Base-by-base conservation (phyloP, 352 stramenopile genomes). In the Elongisporangium senticosum region DNA sequence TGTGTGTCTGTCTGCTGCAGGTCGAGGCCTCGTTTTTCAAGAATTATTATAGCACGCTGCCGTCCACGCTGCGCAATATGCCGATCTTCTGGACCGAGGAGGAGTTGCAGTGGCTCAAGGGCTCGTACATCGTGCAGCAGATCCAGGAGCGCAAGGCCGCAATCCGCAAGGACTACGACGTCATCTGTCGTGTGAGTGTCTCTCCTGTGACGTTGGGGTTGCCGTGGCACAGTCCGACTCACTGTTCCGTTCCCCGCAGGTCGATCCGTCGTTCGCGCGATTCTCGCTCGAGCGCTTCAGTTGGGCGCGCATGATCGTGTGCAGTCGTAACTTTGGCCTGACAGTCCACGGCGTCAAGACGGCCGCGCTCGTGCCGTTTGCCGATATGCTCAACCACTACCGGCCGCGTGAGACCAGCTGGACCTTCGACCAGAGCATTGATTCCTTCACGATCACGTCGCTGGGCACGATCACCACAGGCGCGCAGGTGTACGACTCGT, bases 321-420 rank as follows among this genome's bases (percentile, higher is more conserved):
- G 97, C 65, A 98, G 84, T 53, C 80, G 97, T 0, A 99, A 99
- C 77, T 99, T 99, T 86, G 97, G 97, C 0, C 72, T 99, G 26
- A 92, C 97, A 11, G 96, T 99, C 58, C 87, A 99, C 68, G 96
- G 96, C 28, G 69, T 98, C 63, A 97, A 98, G 69, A 99, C 96
- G 14, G 96, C 91, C 15, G 97, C 97, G 17, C 83, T 99, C 53
- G 97, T 99, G 49, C 97, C 97, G 0, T 99, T 99, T 70, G 97
- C 96, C 22, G 97, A 99, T 75, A 99, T 99, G 97, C 87, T 99
- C 8, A 99, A 99, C 79, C 97, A 99, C 82, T 98, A 97, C 74
- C 88, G 97, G 0, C 98, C 98, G 4, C 83, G 97, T 39, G 96
- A 99, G 71, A 99, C 98, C 11, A 98, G 86, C 69, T 97, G 89